Base-by-base conservation (phyloP, 345 rosid species). In the Moringa oleifera region DNA sequence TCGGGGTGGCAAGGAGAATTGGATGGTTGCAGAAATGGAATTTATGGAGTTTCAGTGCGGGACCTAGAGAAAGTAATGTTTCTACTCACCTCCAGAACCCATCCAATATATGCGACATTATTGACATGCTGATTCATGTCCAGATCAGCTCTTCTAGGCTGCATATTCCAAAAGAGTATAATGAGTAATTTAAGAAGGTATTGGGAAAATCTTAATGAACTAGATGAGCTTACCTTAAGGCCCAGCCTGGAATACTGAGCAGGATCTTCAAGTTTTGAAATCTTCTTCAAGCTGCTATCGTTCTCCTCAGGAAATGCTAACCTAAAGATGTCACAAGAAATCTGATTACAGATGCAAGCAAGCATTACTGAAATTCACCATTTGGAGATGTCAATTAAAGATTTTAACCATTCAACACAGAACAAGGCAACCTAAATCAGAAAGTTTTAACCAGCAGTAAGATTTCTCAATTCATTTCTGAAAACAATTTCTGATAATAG, bases 111-210 rank as follows among this genome's bases (percentile, higher is more conserved):
- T 65, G 97, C 63, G 55, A 93, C 97, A 37, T 93, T 88, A 62
- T 93, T 90, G 51, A 90, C 98, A 59, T 90, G 97, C 64, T 93
- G 97, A 70, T 93, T 93, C 98, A 93, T 93, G 80, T 93, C 98
- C 50, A 93, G 82, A 79, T 93, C 98, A 57, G 91, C 89, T 85
- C 94, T 80, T 77, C 96, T 74, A 0, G 97, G 96, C 85, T 88
- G 83, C 70, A 73, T 52, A 72, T 46, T 61, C 52, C 18, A 51
- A 49, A 55, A 18, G 53, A 20, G 23, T n/a, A 28, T 46, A 62
- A 0, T 55, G 19, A 66, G 55, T n/a, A 58, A 65, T 10, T 6
- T 17, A 16, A 53, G 37, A 51, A 19, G 25, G 52, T 46, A 25
- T 9, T 18, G n/a, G 23, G 0, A 28, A 47, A 23, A 57, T 53